These are phyloP conservation scores for Neofusicoccum umdonicola DNA, from an alignment of 2,329 filamentous ascomycete species.

Conservation along the genomic window DNA sequence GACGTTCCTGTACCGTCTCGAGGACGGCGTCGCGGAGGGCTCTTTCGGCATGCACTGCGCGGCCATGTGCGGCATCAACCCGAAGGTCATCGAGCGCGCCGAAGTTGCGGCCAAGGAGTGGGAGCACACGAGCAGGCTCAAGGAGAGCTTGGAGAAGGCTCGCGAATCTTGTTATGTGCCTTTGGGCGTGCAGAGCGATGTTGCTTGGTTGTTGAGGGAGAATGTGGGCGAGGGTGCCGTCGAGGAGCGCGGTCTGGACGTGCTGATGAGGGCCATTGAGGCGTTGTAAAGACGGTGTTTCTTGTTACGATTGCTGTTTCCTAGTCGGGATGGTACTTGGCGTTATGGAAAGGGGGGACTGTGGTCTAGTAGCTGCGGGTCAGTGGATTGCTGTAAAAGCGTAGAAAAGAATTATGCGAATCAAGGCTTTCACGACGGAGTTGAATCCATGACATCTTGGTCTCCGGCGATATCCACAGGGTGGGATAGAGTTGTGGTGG, in stretches of 20 bases:
- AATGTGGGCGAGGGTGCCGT: conserved; percentile 39
- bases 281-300: conserved; percentile 22
- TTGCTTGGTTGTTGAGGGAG: conserved; percentile 71
- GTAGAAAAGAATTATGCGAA: too few species aligned
- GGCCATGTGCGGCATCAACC: conserved; percentile 92
- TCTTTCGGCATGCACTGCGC: conserved; percentile 99
- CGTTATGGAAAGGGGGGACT: too few species aligned
- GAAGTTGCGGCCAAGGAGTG: conserved; percentile 87
- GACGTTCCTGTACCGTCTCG: conserved; percentile 94
- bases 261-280: conserved; percentile 57
- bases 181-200: conserved; percentile 81
- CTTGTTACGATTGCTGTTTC: too few species aligned
- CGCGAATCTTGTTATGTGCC: conserved; percentile 79
- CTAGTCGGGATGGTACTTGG: too few species aligned
- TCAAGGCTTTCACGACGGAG: too few species aligned
- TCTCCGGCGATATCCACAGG: too few species aligned
- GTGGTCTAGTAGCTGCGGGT: too few species aligned
- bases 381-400: too few species aligned
- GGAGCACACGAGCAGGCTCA: conserved; percentile 90
- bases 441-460: too few species aligned
- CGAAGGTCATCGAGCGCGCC: conserved; percentile 77
- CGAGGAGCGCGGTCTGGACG: conserved; percentile 53
- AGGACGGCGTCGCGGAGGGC: conserved; percentile 89
- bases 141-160: conserved; percentile 70
- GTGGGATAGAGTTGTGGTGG: too few species aligned